These are phyloP conservation scores for Solanum peruvianum DNA, from an alignment of 257 asterid species.

Conservation along the genomic window DNA sequence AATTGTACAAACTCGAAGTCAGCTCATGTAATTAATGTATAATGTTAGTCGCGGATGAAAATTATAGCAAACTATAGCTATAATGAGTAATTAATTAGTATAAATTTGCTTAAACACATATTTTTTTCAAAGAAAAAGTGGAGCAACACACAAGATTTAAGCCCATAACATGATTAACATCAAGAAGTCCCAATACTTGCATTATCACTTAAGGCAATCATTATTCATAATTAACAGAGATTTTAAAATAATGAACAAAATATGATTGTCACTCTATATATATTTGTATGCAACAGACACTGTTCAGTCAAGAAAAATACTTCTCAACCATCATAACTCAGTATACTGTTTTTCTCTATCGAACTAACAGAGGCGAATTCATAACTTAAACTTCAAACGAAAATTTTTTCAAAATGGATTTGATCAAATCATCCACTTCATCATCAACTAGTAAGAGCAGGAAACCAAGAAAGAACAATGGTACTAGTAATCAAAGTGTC, in stretches of 20 bases:
- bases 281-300: neutral
- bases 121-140: neutral
- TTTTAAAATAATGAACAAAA: neutral
- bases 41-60: no score
- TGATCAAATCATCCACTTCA: neutral
- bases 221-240: neutral
- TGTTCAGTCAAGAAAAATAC: neutral
- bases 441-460: neutral
- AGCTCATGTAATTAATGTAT: no score
- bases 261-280: neutral
- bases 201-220: neutral
- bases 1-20: no score
- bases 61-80: no score
- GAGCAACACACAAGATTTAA: neutral
- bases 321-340: neutral
- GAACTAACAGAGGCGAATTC: neutral
- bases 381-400: neutral
- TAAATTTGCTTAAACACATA: no score
- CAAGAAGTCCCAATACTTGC: neutral
- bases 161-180: neutral
- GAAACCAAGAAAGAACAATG: neutral
- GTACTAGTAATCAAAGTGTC: neutral
- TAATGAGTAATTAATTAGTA: no score
- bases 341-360: neutral
- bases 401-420: neutral